Evolutionary conservation across 2,329 filamentous ascomycete genomes (phyloP).

Genomic region (Hypoxylon sp.): DNA sequence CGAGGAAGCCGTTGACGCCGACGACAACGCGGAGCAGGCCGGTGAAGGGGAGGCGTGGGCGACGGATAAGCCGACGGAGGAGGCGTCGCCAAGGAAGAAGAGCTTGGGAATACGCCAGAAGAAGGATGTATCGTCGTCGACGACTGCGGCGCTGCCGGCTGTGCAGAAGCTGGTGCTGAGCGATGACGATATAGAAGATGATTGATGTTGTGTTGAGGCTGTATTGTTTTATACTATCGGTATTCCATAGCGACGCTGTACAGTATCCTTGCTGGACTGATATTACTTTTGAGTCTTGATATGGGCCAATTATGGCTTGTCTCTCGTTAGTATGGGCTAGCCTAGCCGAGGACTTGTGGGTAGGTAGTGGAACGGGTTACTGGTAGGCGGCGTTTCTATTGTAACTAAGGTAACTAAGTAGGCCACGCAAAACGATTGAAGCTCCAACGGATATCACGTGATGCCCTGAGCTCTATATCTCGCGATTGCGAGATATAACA

Average conservation of each 20-base stretch:
- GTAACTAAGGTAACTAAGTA: too few relatives aligned
- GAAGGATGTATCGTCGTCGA: constrained; percentile 42
- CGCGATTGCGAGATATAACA: too few relatives aligned
- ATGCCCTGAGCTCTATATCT: too few relatives aligned
- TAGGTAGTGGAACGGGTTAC: not conserved
- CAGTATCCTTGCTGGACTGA: constrained; percentile 4
- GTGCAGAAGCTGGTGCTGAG: constrained; percentile 78
- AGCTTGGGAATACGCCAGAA: constrained; percentile 52
- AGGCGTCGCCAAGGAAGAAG: constrained; percentile 57
- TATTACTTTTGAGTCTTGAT: constrained; percentile 4
- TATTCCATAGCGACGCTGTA: not conserved
- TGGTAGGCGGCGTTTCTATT: constrained; percentile 23
- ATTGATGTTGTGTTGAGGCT: constrained; percentile 48
- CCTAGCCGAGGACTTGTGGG: constrained; percentile 13
- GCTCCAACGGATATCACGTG: too few relatives aligned
- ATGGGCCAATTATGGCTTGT: constrained; percentile 14
- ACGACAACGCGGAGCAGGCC: constrained; percentile 56
- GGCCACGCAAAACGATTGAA: too few relatives aligned
- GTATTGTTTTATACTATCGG: not conserved
- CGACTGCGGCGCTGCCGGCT: constrained; percentile 55
- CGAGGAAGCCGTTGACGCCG: constrained; percentile 51
- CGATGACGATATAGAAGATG: constrained; percentile 87
- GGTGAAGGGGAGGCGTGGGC: constrained; percentile 65
- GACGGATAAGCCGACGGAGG: constrained; percentile 70
- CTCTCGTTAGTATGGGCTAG: constrained; percentile 15